Evolutionary conservation across 306 rosid species (phyloP).

Genomic region (Fragaria vesca): DNA sequence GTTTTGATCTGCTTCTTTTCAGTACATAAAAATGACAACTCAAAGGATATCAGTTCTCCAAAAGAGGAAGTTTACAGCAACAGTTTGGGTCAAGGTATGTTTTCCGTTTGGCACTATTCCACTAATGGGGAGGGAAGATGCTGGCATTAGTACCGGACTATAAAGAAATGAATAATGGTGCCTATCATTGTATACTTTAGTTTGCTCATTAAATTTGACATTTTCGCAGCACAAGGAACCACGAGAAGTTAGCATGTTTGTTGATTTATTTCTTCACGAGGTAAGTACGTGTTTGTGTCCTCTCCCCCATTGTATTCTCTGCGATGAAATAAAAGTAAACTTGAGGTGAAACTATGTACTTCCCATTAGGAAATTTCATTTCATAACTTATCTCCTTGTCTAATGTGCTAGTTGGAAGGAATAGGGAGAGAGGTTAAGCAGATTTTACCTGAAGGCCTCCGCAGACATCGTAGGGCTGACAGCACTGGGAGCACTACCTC

Average conservation of each 20-base stretch:
- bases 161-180: constrained; percentile 11
- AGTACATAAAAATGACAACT: constrained; percentile 82
- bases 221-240: constrained; percentile 93
- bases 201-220: constrained; percentile 18
- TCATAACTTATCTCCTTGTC: constrained; percentile 10
- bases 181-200: constrained; percentile 20
- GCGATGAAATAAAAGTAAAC: constrained; percentile 19
- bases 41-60: constrained; percentile 78
- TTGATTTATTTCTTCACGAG: constrained; percentile 91
- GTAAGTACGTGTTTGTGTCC: constrained; percentile 42
- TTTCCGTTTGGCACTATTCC: constrained; percentile 18
- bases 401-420: constrained; percentile 64
- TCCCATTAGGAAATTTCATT: neutral
- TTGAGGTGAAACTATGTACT: neutral
- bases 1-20: constrained; percentile 33
- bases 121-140: constrained; percentile 2
- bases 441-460: constrained; percentile 68
- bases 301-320: neutral
- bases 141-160: neutral
- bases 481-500: constrained; percentile 88
- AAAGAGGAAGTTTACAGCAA: constrained; percentile 85
- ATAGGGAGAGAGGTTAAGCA: constrained; percentile 71
- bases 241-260: constrained; percentile 94
- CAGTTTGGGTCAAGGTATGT: constrained; percentile 90
- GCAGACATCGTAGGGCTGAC: constrained; percentile 73